Evolutionary conservation across 257 asterid genomes (phyloP).

Genomic region (Solanum chilense): DNA sequence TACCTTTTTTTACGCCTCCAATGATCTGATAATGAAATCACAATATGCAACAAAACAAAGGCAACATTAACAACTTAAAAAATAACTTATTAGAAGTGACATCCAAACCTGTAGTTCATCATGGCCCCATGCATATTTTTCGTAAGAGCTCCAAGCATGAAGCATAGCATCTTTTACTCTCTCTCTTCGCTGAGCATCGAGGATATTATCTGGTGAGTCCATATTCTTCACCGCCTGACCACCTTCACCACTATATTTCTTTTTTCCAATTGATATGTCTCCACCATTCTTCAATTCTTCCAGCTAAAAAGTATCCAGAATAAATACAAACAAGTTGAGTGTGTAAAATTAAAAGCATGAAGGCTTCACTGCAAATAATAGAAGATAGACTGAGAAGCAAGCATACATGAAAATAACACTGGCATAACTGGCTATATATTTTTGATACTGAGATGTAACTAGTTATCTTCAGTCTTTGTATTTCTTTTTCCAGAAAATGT

Average conservation of each 20-base stretch:
- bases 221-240: constrained; percentile 3
- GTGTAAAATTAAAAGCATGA: not conserved
- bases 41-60: not conserved
- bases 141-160: constrained; percentile 98
- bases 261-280: constrained; percentile 19
- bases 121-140: constrained; percentile 97
- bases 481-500: not conserved
- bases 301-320: constrained; percentile 34
- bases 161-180: constrained; percentile 91
- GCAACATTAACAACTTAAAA: not conserved
- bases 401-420: not conserved
- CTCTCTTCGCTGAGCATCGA: constrained; percentile 59
- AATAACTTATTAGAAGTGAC: not conserved
- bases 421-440: not conserved
- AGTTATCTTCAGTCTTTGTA: not conserved
- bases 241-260: constrained; percentile 6
- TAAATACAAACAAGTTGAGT: not conserved
- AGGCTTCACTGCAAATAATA: not conserved
- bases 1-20: not conserved
- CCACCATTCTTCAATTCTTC: constrained; percentile 45
- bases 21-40: not conserved
- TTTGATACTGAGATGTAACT: not conserved
- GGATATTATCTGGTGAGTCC: constrained; percentile 45
- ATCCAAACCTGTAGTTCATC: constrained; percentile 87
- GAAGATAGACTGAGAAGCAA: not conserved